These are phyloP conservation scores for Tetrahymena thermophila DNA, from an alignment of 73 alveolate species.

Conservation along the genomic window DNA sequence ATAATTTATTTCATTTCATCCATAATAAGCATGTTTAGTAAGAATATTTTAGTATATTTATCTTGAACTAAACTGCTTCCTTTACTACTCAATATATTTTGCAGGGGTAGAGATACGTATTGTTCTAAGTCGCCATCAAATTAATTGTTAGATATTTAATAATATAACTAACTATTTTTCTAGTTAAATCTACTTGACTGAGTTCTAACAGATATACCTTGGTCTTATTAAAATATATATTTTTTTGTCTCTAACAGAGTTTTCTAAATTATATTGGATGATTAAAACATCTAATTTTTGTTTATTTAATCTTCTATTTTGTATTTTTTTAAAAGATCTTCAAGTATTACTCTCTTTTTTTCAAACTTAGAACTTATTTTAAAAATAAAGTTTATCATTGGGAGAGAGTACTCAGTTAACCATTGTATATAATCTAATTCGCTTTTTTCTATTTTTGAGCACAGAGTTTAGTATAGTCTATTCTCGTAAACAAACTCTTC, in stretches of 20 bases:
- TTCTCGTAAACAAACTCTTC: neutral
- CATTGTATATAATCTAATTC: neutral
- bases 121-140: neutral
- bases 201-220: neutral
- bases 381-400: neutral
- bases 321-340: neutral
- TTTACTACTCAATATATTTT: neutral
- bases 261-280: neutral
- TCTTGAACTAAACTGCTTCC: neutral
- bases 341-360: neutral
- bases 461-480: neutral
- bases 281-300: neutral
- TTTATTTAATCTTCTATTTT: neutral
- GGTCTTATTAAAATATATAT: neutral
- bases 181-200: neutral
- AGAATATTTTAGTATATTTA: neutral
- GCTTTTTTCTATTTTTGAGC: neutral
- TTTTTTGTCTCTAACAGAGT: neutral
- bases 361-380: neutral
- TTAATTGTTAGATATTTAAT: neutral
- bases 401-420: neutral
- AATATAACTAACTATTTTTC: neutral
- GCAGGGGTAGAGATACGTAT: neutral
- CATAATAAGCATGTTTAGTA: neutral
- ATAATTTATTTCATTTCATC: neutral